phyloP scores from a whole-genome alignment of 106 monocot species.

The Triglochin maritima region DNA sequence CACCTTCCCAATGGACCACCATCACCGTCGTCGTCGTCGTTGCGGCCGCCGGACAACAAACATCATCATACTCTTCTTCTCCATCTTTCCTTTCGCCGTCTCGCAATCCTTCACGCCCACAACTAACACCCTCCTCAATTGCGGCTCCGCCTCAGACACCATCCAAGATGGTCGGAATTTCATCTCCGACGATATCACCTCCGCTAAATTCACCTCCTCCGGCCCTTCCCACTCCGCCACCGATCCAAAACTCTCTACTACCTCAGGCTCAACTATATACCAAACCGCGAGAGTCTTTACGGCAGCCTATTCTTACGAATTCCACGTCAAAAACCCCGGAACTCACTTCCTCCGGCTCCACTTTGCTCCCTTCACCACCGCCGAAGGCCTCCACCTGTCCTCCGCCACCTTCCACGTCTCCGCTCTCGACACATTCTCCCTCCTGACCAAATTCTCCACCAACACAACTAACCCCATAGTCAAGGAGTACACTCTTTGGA shows the following conservation, averaged over 20 bases:
- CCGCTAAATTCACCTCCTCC: background rate
- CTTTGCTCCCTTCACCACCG: conserved; percentile 11
- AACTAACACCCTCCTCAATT: conserved; percentile 2
- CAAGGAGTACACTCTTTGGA: conserved; percentile 10
- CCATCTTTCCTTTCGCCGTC: background rate
- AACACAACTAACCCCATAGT: conserved; percentile 1
- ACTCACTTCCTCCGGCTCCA: conserved; percentile 23
- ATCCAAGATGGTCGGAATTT: conserved; percentile 1
- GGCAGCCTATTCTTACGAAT: conserved; percentile 3
- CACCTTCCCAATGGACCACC: background rate
- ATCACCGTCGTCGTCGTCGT: background rate
- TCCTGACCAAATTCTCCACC: conserved; percentile 2
- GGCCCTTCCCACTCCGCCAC: background rate
- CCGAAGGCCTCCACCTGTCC: background rate
- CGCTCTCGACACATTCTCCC: background rate
- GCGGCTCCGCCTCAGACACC: background rate
- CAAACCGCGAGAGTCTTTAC: conserved; percentile 12
- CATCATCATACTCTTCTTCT: background rate
- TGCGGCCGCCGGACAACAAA: background rate
- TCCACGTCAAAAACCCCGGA: conserved; percentile 1
- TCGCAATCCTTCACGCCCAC: background rate
- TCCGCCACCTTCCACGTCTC: conserved; percentile 7
- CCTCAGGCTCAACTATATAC: background rate
- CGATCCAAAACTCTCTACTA: background rate
- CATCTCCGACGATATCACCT: background rate